Percentiles rank a stretch among this genome's conserved stretches.
Evolutionary conservation across 2,329 filamentous ascomycete species (phyloP).

Genomic region (Paraphoma chrysanthemicola): DNA sequence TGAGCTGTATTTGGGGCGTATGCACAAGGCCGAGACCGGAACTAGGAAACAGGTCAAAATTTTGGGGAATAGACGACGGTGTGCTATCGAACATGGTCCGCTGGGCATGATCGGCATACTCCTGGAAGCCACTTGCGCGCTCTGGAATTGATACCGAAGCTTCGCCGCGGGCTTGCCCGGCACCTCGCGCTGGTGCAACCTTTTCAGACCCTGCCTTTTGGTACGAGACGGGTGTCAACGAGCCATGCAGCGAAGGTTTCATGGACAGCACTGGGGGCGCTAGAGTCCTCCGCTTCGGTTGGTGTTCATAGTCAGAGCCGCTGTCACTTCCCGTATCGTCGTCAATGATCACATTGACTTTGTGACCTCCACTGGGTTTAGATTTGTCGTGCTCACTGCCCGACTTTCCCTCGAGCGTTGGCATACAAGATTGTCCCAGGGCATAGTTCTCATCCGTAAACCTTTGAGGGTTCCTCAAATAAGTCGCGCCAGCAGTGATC

Average conservation of each 20-base stretch:
- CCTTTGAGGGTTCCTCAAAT: slow-evolving; percentile 31
- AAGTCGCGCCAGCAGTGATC: slow-evolving; percentile 21
- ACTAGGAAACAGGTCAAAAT: background rate
- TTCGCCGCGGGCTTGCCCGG: background rate
- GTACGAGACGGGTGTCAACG: background rate
- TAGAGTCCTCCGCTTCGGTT: slow-evolving; percentile 10
- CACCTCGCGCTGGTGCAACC: background rate
- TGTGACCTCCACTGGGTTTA: background rate
- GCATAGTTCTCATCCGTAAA: slow-evolving; percentile 29
- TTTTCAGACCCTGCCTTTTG: background rate
- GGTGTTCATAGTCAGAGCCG: slow-evolving; percentile 3
- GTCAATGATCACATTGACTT: background rate
- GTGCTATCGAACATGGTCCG: background rate
- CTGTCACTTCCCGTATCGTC: slow-evolving; percentile 13
- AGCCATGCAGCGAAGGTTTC: background rate
- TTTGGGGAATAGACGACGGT: background rate
- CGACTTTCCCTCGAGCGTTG: background rate
- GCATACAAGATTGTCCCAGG: background rate
- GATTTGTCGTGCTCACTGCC: background rate
- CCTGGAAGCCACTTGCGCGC: background rate
- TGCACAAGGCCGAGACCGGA: background rate
- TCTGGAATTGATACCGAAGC: background rate
- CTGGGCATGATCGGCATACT: background rate
- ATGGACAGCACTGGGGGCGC: background rate
- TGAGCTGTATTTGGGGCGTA: background rate